Percentiles rank a stretch among this genome's conserved stretches.
Conservation (phyloP, 371 early-diverging fungal genomes). For the Sporodiniella umbellata region DNA sequence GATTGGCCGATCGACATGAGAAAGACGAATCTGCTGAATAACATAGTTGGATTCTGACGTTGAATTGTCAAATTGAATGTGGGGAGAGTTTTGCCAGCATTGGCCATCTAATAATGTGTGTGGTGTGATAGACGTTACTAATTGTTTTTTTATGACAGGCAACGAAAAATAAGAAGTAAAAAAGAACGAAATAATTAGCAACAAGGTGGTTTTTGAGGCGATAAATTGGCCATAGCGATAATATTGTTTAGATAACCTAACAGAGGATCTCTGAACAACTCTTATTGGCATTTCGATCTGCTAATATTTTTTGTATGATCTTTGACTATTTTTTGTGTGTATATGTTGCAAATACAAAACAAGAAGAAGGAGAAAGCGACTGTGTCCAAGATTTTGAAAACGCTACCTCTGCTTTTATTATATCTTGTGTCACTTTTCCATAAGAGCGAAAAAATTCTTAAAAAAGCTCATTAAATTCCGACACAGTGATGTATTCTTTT, state of each 20-base stretch:
- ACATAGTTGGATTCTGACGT: constrained; percentile 20
- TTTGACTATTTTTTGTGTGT: too few species aligned
- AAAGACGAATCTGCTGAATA: constrained; percentile 34
- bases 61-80: constrained; percentile 24
- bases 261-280: constrained; percentile 6
- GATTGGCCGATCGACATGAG: constrained; percentile 18
- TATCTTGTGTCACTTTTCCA: too few species aligned
- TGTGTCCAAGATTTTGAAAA: too few species aligned
- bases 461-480: too few species aligned
- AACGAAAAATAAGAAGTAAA: constrained; percentile 24
- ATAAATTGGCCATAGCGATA: constrained; percentile 21
- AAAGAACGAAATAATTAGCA: constrained; percentile 21
- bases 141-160: constrained; percentile 13
- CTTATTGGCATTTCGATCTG: constrained; percentile 16
- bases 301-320: too few species aligned
- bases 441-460: too few species aligned
- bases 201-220: constrained; percentile 17
- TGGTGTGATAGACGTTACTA: constrained; percentile 5
- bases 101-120: constrained; percentile 22
- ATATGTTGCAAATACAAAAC: too few species aligned
- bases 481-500: too few species aligned
- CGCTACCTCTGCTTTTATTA: too few species aligned
- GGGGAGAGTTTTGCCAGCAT: constrained; percentile 36
- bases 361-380: too few species aligned
- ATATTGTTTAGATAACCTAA: constrained; percentile 17